Percentiles rank a stretch among this genome's conserved stretches.
Conservation (phyloP, 805 yeast genomes). For the Sugiyamaella lignohabitans region DNA sequence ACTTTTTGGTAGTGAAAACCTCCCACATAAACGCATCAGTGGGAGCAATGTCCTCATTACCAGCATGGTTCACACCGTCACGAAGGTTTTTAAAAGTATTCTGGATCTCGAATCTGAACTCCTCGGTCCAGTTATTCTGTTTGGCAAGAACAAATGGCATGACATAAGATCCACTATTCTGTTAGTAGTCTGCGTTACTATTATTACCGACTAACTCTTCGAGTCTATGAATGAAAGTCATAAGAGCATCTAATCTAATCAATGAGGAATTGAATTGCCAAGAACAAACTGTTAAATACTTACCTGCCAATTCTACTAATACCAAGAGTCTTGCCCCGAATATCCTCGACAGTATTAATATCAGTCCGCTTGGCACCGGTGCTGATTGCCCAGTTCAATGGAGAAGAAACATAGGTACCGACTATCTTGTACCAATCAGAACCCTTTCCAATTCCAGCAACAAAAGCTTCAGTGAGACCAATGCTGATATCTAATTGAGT, state of each 20-base stretch:
- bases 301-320: conserved; percentile 76
- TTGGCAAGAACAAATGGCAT: conserved; percentile 82
- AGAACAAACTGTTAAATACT: too few species aligned
- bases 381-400: conserved; percentile 78
- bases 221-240: too few species aligned
- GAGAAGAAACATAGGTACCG: conserved; percentile 81
- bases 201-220: neutral
- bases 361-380: conserved; percentile 63
- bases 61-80: conserved; percentile 62
- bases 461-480: conserved; percentile 88
- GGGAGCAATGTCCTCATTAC: conserved; percentile 34
- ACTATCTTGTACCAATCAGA: conserved; percentile 55
- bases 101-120: conserved; percentile 47
- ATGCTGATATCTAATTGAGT: conserved; percentile 71
- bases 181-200: neutral
- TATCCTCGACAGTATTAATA: conserved; percentile 43
- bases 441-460: conserved; percentile 74
- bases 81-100: conserved; percentile 70
- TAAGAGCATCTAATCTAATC: too few species aligned
- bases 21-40: conserved; percentile 96
- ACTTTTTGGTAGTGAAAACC: conserved; percentile 78
- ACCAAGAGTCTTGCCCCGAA: conserved; percentile 61
- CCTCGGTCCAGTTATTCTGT: conserved; percentile 43
- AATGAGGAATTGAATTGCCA: too few species aligned
- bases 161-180: conserved; percentile 63